Conservation (phyloP, 441 rosid species). For the Mallotus japonicus region DNA sequence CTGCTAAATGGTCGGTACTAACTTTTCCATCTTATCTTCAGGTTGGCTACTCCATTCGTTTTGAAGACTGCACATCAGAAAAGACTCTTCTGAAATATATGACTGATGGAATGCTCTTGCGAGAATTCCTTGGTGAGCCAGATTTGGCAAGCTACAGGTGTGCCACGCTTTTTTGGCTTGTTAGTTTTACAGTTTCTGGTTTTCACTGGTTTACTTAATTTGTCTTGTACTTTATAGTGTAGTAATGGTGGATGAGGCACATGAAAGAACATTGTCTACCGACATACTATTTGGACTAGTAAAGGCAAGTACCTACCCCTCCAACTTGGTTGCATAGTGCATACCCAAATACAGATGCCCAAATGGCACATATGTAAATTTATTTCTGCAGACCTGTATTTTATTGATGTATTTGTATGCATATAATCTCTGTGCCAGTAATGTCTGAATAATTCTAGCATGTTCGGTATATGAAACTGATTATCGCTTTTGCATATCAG, state of each 20-base stretch:
- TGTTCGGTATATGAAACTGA: not conserved
- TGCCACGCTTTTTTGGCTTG: conserved; percentile 15
- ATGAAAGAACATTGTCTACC: conserved; percentile 95
- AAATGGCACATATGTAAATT: not conserved
- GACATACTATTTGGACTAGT: conserved; percentile 93
- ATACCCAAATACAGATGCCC: not conserved
- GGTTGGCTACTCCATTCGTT: conserved; percentile 96
- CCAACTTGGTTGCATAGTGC: not conserved
- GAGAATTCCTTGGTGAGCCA: conserved; percentile 97
- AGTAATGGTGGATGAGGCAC: conserved; percentile 98
- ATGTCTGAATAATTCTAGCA: not conserved
- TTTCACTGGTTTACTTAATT: conserved; percentile 22
- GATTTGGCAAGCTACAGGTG: conserved; percentile 91
- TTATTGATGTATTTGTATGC: not conserved
- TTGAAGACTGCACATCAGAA: conserved; percentile 98
- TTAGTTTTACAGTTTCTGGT: not conserved
- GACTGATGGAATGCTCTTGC: conserved; percentile 98
- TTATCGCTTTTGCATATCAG: not conserved
- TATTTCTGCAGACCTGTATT: not conserved
- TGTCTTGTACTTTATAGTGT: conserved; percentile 43
- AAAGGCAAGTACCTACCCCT: conserved; percentile 53
- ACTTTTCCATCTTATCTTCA: conserved; percentile 13
- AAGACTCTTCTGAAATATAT: conserved; percentile 90
- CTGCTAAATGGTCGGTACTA: not conserved
- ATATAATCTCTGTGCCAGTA: no score